phyloP scores from a whole-genome alignment of 1,139 yeast species.

The Hyphopichia pseudoburtonii region DNA sequence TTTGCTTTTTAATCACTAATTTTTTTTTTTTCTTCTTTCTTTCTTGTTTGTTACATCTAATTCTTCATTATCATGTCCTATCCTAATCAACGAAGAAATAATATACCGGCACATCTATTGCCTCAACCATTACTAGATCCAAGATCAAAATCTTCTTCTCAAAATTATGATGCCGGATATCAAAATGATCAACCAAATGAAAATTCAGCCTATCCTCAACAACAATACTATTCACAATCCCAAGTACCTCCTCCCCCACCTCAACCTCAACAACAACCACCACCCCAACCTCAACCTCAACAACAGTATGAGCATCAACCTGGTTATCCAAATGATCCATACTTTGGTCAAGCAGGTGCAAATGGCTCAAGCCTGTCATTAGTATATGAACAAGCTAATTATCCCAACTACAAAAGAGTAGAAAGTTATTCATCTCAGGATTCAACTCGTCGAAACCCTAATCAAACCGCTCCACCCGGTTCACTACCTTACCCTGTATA shows the following conservation, averaged over 20 bases:
- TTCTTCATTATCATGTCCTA: not conserved
- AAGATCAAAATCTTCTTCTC: not conserved
- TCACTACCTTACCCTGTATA: constrained; percentile 7
- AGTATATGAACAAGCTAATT: not conserved
- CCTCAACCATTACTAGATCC: constrained; percentile 29
- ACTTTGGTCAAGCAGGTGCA: not conserved
- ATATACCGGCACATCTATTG: constrained; percentile 36
- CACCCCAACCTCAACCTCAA: constrained; percentile 4
- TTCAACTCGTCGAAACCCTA: not conserved
- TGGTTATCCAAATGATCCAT: constrained; percentile 3
- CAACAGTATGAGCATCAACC: constrained; percentile 7
- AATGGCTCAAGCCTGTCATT: constrained; percentile 3
- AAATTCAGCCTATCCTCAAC: too few relatives aligned
- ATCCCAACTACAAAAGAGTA: not conserved
- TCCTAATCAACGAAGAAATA: constrained; percentile 9
- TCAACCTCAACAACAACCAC: constrained; percentile 7
- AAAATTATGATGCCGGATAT: not conserved
- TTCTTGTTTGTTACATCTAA: not conserved
- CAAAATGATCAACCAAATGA: not conserved
- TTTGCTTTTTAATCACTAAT: not conserved
- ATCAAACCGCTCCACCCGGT: not conserved
- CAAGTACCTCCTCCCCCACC: constrained; percentile 5
- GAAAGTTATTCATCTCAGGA: not conserved
- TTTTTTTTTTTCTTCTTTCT: too few relatives aligned
- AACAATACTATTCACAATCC: not conserved